Evolutionary conservation across 2,329 filamentous ascomycete species (phyloP).

Genomic region (Aspergillus piperis): DNA sequence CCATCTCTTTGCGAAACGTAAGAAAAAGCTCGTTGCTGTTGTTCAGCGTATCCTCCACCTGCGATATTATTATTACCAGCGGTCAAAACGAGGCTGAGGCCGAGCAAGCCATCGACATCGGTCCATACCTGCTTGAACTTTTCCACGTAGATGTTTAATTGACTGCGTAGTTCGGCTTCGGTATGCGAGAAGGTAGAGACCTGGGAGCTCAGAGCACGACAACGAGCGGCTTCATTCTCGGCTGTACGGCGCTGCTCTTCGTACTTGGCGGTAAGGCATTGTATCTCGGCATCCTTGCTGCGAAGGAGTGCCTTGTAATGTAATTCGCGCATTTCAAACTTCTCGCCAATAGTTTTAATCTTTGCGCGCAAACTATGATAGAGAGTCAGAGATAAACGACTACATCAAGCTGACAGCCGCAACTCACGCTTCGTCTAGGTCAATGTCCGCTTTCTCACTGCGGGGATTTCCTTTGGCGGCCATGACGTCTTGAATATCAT

Average conservation of each 20-base stretch:
- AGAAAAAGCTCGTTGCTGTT: conserved; percentile 97
- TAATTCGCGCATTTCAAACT: conserved; percentile 92
- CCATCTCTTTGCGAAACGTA: conserved; percentile 98
- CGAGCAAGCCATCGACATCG: conserved; percentile 14
- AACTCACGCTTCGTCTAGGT: conserved; percentile 82
- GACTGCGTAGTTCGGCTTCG: conserved; percentile 87
- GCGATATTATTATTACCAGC: conserved; percentile 51
- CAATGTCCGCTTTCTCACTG: conserved; percentile 77
- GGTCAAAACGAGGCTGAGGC: conserved; percentile 22
- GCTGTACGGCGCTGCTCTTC: conserved; percentile 89
- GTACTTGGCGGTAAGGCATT: conserved; percentile 82
- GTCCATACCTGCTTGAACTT: conserved; percentile 95
- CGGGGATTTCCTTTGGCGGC: conserved; percentile 81
- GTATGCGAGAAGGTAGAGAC: conserved; percentile 96
- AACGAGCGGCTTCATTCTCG: conserved; percentile 76
- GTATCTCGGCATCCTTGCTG: conserved; percentile 93
- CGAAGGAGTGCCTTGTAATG: conserved; percentile 91
- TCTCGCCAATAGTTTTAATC: conserved; percentile 89
- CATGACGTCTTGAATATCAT: conserved; percentile 85
- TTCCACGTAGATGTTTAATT: conserved; percentile 97
- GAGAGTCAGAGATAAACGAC: conserved; percentile 12
- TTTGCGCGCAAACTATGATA: conserved; percentile 63
- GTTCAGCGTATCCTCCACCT: conserved; percentile 98
- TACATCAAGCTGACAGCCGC: conserved; percentile 5
- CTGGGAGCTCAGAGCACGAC: conserved; percentile 83